Base-by-base conservation (phyloP, 2,329 filamentous ascomycete species). In the Botrytis hyacinthi region DNA sequence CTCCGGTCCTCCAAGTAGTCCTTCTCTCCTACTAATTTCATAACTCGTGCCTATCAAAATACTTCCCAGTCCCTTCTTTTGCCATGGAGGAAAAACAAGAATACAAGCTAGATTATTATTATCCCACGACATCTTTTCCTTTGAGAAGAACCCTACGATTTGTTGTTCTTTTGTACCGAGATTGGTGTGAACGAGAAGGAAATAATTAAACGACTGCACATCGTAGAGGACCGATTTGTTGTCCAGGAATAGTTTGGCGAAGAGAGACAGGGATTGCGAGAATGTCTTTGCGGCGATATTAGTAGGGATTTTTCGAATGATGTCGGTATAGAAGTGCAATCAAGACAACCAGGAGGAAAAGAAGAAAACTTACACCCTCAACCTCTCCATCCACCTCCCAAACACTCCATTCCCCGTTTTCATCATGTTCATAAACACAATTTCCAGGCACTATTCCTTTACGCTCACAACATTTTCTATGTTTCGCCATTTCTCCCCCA, bases 161-260 rank as follows among this genome's bases (percentile, higher is more conserved):
- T 91, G 89, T 32, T 82, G 80, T 59, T 82, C 81, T 32, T 79
- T 26, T 48, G 74, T 70, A 14, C 73, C 71, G 86, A 86, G 78
- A n/a, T 88, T 85, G 14, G 90, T 92, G 80, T 95, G 92, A 62
- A 96, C 92, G 71, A 98, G 90, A 7, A 97, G 88, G 82, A 97
- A 98, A 86, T 97, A 99, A 78, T 97, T 91, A 84, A 99, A 99
- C 70, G 93, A 93, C 7, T 91, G 90, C 63, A 98, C 95, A 80
- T 99, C 96, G 85, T 97, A 99, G 84, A 98, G 98, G 78, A 99
- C 95, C 12, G 94, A 97, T 81, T 99, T 99, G 81, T 97, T 97
- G 82, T 98, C 95, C 76, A 99, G 92, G 82, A 98, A 99, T 62
- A 99, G 89, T 83, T 98, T 99, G 42, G 94, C 95, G 82, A 98